Evolutionary conservation across 192 early-diverging fungal genomes (phyloP).

Genomic region (Spizellomyces sp.): DNA sequence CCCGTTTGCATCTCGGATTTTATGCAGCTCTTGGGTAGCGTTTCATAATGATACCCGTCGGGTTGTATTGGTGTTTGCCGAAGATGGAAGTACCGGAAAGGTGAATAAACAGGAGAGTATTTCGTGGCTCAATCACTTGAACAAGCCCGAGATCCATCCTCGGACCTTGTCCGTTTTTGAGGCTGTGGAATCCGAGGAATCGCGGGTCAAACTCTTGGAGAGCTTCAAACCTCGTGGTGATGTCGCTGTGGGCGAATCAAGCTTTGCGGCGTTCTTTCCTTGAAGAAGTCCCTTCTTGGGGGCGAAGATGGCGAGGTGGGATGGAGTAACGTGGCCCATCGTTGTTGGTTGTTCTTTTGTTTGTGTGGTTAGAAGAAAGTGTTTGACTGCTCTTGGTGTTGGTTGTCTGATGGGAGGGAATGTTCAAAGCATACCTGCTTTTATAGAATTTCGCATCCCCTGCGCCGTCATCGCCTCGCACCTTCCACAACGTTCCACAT

Average conservation of each 20-base stretch:
- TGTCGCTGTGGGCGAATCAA: neutral
- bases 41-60: too few species aligned
- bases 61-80: too few species aligned
- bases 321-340: constrained; percentile 21
- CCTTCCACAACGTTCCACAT: too few species aligned
- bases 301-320: constrained; percentile 24
- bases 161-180: constrained; percentile 2
- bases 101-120: too few species aligned
- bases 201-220: constrained; percentile 16
- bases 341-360: constrained; percentile 5
- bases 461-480: too few species aligned
- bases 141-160: constrained; percentile 6
- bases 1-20: too few species aligned
- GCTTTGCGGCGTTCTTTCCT: constrained; percentile 27
- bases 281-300: constrained; percentile 21
- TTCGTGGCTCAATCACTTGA: neutral
- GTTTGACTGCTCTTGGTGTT: neutral
- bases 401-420: too few species aligned
- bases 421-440: too few species aligned
- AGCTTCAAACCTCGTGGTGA: constrained; percentile 5
- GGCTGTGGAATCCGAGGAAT: constrained; percentile 8
- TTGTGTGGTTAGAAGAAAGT: neutral
- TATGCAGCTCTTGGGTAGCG: too few species aligned
- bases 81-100: too few species aligned
- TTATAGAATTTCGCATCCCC: too few species aligned